These are phyloP conservation scores for Tylopilus plumbeoviolaceoides DNA, from an alignment of 768 basidiomycete genomes.

Conservation along the genomic window DNA sequence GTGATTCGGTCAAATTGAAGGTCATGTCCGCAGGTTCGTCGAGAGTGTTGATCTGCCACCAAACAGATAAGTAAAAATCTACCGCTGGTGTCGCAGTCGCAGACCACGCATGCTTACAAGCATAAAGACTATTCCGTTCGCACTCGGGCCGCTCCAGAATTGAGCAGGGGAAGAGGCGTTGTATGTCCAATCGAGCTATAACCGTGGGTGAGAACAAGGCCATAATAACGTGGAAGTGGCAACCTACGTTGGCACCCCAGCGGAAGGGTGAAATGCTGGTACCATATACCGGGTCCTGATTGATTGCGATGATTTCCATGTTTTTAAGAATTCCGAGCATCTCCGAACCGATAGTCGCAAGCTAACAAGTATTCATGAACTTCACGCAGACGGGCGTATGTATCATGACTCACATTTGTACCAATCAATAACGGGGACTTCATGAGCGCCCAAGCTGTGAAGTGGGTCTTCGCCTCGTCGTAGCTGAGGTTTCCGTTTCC, in stretches of 20 bases:
- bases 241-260: slow-evolving; percentile 59
- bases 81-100: too few species aligned
- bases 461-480: slow-evolving; percentile 65
- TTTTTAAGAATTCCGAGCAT: slow-evolving; percentile 56
- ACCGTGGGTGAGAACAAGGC: background rate
- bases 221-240: background rate
- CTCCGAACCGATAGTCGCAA: slow-evolving; percentile 46
- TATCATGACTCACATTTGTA: slow-evolving; percentile 41
- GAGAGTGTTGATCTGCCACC: slow-evolving; percentile 50
- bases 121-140: slow-evolving; percentile 65
- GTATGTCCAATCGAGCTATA: slow-evolving; percentile 34
- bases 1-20: slow-evolving; percentile 64
- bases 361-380: slow-evolving; percentile 27
- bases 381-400: background rate
- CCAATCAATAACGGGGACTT: slow-evolving; percentile 65
- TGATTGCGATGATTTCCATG: slow-evolving; percentile 60
- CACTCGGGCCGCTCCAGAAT: slow-evolving; percentile 62
- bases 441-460: slow-evolving; percentile 68
- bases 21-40: slow-evolving; percentile 49
- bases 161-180: slow-evolving; percentile 52
- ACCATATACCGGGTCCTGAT: slow-evolving; percentile 60
- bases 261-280: slow-evolving; percentile 64
- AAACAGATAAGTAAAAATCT: background rate
- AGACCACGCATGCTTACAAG: slow-evolving; percentile 44
- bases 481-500: slow-evolving; percentile 59